Percentiles rank a stretch among this genome's conserved stretches.
These are phyloP conservation scores for Hypoxylon fragiforme DNA, from an alignment of 495 filamentous ascomycete species.

Conservation along the genomic window DNA sequence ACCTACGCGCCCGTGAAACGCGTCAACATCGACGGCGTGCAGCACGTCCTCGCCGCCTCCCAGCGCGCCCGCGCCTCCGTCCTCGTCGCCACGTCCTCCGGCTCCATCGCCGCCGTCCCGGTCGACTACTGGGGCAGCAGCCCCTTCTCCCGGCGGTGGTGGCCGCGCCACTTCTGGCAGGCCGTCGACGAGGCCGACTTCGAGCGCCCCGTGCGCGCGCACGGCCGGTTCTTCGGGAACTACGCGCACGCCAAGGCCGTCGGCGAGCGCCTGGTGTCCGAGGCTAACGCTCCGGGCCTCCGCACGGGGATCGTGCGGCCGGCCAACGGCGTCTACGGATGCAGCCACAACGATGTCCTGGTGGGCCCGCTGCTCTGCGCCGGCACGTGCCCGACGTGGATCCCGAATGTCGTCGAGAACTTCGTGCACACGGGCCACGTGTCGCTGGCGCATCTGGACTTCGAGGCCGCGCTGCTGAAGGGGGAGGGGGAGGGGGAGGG, in stretches of 20 bases:
- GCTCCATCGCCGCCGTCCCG: slow-evolving; percentile 50
- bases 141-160: slow-evolving; percentile 52
- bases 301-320: slow-evolving; percentile 62
- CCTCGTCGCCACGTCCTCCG: slow-evolving; percentile 63
- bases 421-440: slow-evolving; percentile 61
- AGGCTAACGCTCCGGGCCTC: slow-evolving; percentile 51
- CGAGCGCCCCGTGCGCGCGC: slow-evolving; percentile 46
- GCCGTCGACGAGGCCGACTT: slow-evolving; percentile 51
- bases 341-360: slow-evolving; percentile 47
- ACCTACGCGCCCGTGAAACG: slow-evolving; percentile 51
- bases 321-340: slow-evolving; percentile 61
- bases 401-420: slow-evolving; percentile 54
- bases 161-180: slow-evolving; percentile 47
- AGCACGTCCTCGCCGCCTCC: slow-evolving; percentile 58
- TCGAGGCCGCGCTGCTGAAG: slow-evolving; percentile 55
- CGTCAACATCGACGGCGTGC: slow-evolving; percentile 64
- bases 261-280: slow-evolving; percentile 55
- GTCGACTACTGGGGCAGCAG: slow-evolving; percentile 53
- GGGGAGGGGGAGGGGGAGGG: slow-evolving; percentile 31
- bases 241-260: slow-evolving; percentile 58
- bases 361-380: slow-evolving; percentile 33
- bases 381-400: slow-evolving; percentile 46
- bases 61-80: slow-evolving; percentile 52
- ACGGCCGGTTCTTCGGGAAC: slow-evolving; percentile 57
- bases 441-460: slow-evolving; percentile 58